These are phyloP conservation scores for Erigeron philadelphicus DNA, from an alignment of 140 eudicot genomes.

Conservation along the genomic window DNA sequence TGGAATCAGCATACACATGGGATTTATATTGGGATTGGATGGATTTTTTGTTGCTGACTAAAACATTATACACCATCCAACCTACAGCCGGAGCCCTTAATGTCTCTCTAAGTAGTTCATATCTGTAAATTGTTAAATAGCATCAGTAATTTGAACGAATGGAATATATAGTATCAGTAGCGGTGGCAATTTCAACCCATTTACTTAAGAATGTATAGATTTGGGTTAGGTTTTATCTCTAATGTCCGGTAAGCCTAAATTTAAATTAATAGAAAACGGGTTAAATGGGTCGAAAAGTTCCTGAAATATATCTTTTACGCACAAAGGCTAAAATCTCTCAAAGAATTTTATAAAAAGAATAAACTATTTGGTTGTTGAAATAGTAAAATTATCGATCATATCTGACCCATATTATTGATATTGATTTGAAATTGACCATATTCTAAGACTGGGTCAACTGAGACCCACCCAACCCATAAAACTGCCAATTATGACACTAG, in stretches of 20 bases:
- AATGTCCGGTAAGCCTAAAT: not conserved
- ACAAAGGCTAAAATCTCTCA: not conserved
- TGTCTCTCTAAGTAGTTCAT: constrained; percentile 76
- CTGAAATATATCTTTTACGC: not conserved
- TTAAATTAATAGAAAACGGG: too few relatives aligned
- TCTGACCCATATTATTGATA: too few relatives aligned
- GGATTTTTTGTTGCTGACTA: constrained; percentile 83
- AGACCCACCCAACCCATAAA: too few relatives aligned
- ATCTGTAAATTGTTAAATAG: constrained; percentile 39
- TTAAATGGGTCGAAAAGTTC: not conserved
- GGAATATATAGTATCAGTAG: not conserved
- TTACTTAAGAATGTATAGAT: not conserved
- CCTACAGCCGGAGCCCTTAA: constrained; percentile 88
- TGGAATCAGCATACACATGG: constrained; percentile 76
- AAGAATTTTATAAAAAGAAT: not conserved
- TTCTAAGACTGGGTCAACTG: not conserved
- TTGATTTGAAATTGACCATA: too few relatives aligned
- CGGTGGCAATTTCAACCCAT: not conserved
- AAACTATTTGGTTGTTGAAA: not conserved
- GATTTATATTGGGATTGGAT: constrained; percentile 79
- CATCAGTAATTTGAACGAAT: constrained; percentile 3
- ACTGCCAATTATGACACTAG: not conserved
- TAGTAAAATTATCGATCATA: not conserved
- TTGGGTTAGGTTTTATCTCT: not conserved
- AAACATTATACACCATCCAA: constrained; percentile 94